phyloP scores from a whole-genome alignment of 2,329 filamentous ascomycete genomes.

The Trichoderma sp. region DNA sequence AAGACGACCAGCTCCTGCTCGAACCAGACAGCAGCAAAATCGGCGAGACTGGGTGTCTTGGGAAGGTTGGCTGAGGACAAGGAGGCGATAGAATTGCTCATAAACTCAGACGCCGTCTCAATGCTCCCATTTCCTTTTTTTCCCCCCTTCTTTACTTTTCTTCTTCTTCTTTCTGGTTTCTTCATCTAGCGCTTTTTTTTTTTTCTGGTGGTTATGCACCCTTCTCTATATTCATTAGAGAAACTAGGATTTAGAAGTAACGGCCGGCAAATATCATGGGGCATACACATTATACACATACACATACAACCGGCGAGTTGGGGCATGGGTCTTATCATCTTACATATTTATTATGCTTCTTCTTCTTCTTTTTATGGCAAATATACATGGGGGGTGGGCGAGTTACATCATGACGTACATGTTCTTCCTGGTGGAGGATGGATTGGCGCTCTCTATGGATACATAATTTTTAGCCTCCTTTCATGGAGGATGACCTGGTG shows the following conservation, averaged over 20 bases:
- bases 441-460: neutral
- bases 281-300: neutral
- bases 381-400: neutral
- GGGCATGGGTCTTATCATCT: neutral
- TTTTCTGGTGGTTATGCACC: neutral
- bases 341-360: neutral
- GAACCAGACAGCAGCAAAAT: constrained; percentile 10
- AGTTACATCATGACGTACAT: neutral
- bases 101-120: neutral
- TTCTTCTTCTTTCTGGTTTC: neutral
- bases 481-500: neutral
- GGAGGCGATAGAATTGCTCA: constrained; percentile 23
- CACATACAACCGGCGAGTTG: neutral
- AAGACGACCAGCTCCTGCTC: constrained; percentile 19
- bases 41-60: constrained; percentile 21
- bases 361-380: neutral
- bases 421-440: neutral
- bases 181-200: neutral
- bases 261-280: neutral
- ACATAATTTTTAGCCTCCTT: neutral
- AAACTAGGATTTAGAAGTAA: neutral
- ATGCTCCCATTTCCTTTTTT: neutral
- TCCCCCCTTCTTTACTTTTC: neutral
- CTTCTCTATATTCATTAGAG: neutral
- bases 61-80: constrained; percentile 27